Percentiles rank a stretch among this genome's conserved stretches.
phyloP scores from a whole-genome alignment of 345 rosid species.

The Diplotaxis tenuifolia region DNA sequence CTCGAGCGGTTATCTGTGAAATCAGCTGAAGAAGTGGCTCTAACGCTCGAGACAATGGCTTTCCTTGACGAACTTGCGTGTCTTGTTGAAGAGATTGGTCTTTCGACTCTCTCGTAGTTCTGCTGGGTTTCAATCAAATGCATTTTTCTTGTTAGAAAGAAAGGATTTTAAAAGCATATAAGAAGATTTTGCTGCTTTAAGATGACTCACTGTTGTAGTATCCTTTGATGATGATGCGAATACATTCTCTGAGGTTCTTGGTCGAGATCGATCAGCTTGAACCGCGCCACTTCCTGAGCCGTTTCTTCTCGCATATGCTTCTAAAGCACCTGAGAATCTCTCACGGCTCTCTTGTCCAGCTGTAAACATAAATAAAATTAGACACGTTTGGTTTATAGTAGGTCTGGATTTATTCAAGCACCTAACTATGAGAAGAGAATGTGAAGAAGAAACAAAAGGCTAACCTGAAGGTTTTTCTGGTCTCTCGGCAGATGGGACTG shows the following conservation, averaged over 20 bases:
- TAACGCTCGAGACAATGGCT: constrained; percentile 56
- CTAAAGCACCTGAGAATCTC: constrained; percentile 70
- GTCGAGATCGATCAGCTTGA: constrained; percentile 52
- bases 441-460: constrained; percentile 17
- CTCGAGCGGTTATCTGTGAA: constrained; percentile 63
- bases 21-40: constrained; percentile 80
- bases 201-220: constrained; percentile 46
- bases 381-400: background rate
- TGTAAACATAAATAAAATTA: constrained; percentile 1
- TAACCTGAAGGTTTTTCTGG: constrained; percentile 73
- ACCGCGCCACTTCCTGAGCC: constrained; percentile 48
- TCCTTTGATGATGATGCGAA: constrained; percentile 58
- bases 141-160: constrained; percentile 27
- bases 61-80: constrained; percentile 74
- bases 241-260: constrained; percentile 57
- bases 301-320: constrained; percentile 68
- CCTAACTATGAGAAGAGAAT: background rate
- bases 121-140: constrained; percentile 45
- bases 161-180: background rate
- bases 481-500: constrained; percentile 60
- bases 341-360: constrained; percentile 66
- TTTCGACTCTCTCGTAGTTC: constrained; percentile 56
- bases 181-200: background rate
- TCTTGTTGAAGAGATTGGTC: constrained; percentile 64
- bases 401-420: background rate